Evolutionary conservation across 306 rosid species (phyloP).

Genomic region (Gillenia trifoliata): DNA sequence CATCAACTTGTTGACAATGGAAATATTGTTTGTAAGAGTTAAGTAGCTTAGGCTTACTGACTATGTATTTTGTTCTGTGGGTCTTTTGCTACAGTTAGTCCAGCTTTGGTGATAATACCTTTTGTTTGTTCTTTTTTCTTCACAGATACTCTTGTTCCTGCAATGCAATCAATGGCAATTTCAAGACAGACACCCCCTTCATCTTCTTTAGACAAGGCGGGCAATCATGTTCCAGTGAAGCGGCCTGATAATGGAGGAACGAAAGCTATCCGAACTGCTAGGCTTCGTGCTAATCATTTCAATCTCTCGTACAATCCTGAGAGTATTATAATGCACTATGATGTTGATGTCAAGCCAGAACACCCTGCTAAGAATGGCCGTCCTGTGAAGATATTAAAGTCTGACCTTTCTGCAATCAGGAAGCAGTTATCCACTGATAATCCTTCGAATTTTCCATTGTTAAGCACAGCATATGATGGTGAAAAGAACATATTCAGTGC

Average conservation of each 20-base stretch:
- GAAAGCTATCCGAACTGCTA: conserved; percentile 17
- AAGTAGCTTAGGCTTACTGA: neutral
- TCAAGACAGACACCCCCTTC: conserved; percentile 2
- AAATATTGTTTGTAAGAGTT: neutral
- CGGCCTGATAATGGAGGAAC: conserved; percentile 69
- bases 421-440: conserved; percentile 48
- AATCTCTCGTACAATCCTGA: conserved; percentile 39
- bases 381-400: conserved; percentile 41
- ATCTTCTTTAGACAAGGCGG: conserved; percentile 6
- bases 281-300: conserved; percentile 52
- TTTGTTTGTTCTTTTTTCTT: neutral
- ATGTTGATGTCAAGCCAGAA: conserved; percentile 42
- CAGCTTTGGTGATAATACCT: neutral
- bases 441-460: conserved; percentile 41
- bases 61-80: neutral
- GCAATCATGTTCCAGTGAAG: conserved; percentile 28
- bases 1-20: no score
- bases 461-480: conserved; percentile 61
- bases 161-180: conserved; percentile 23
- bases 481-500: conserved; percentile 67
- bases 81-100: neutral
- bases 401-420: conserved; percentile 46
- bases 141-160: conserved; percentile 22
- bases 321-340: conserved; percentile 49
- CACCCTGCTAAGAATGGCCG: conserved; percentile 32